Evolutionary conservation across 208 protist species (phyloP), one percentile per base, ranked within the genome.

Genomic region (Herpetomonas samuelpessoai): DNA sequence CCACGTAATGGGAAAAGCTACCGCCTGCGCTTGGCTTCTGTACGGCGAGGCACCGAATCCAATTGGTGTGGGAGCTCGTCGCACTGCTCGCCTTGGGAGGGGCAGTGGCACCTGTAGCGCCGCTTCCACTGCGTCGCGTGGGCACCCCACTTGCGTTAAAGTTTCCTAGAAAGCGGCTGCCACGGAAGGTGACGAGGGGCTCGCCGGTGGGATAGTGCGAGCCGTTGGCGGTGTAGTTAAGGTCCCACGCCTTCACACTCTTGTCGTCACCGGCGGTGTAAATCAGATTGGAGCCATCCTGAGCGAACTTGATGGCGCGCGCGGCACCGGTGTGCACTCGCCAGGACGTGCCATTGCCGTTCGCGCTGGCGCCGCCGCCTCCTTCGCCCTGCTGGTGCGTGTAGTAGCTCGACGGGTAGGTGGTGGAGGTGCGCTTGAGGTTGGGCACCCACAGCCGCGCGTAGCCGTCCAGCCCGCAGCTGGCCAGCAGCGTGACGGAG

Each of bases 231-330:
- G 47, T 56, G 57, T 71, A 71, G 51, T 74, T 71, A 6, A 93
- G 62, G 57, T 92, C 80, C 84, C 89, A 96, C 47, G 65, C 67
- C 63, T 96, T 96, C n/a, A 93, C 74, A 10, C 75, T 60, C 64
- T 94, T 93, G 65, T 96, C 90, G 39, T 94, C 82, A 16, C 86
- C 87, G 29, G 70, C 78, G 26, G 86, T 93, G 67, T 86, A 91
- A 19, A 96, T 53, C 30, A 79, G 55, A 38, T 86, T 75, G 22
- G 59, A 61, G 48, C 77, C 78, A 47, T 94, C 75, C 29, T 72
- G 59, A 2, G 89, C 81, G 38, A 93, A 88, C 45, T 67, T 83
- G 6, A 96, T 21, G 3, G 77, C 77, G 6, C 88, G 78, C 21
- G 85, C 77, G 0, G 88, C 75, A 0, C 86, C 92, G 7, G 62